Evolutionary conservation across 208 protist genomes (phyloP), one percentile per base, ranked within the genome.

Genomic region (Crithidia sp.): DNA sequence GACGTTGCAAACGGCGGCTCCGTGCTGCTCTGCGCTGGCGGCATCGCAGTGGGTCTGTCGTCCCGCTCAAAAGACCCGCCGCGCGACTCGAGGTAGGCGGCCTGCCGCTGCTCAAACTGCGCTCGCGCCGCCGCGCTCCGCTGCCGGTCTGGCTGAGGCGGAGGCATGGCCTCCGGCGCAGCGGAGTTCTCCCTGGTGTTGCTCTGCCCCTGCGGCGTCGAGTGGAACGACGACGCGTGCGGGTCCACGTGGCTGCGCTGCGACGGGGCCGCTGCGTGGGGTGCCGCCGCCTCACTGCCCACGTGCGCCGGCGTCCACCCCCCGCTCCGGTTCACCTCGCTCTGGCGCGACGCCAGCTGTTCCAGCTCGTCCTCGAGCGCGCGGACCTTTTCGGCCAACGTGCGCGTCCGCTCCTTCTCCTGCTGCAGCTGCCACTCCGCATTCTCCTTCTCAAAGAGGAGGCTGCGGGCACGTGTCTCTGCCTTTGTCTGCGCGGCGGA

Each of bases 401-500:
- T 40, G 7, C 62, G 65, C 57, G 71, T 89, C 56, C 81, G 83
- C 56, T 91, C 83, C 44, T 86, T 76, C 49, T 88, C 84, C 60
- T 87, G 81, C n/a, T 85, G 77, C 63, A 86, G 66, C 17, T 77
- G 71, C 70, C 79, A 86, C 71, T 85, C 82, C 5, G 71, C 70
- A 52, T 88, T 85, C 12, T 95, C 90, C 59, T 92, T 92, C 16
- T 89, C 90, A 6, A 93, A 79, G 8, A 52, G 53, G 40, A 91
- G 14, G n/a, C 77, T 67, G 41, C 86, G 80, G 36, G 89, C 43
- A 50, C 84, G 71, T 4, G 80, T 66, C 57, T 95, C 84, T 3
- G 93, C 76, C 57, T 82, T 82, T 12, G 79, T 76, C 17, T 90
- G 61, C n/a, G 77, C 70, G 43, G 58, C 66, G 4, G 72, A 59